A percentile compares a stretch with the other conserved stretches of the same genome.
Evolutionary conservation across 257 asterid genomes (phyloP).

Genomic region (Prunella vulgaris): DNA sequence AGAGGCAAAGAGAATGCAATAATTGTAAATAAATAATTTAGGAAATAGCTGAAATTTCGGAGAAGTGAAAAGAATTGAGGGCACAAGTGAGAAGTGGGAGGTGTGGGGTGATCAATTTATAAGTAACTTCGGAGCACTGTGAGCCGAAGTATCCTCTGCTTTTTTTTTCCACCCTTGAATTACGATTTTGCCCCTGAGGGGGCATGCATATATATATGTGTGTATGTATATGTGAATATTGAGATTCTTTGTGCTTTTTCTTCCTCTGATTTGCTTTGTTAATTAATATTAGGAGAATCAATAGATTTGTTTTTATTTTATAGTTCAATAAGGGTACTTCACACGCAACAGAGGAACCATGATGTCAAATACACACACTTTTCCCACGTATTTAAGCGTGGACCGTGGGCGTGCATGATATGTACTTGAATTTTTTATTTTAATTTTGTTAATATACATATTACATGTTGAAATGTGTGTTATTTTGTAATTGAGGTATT

Average conservation of each 20-base stretch:
- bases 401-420: too few relatives aligned
- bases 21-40: too few relatives aligned
- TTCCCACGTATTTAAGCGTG: too few relatives aligned
- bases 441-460: too few relatives aligned
- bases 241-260: neutral
- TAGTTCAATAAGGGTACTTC: neutral
- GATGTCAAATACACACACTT: too few relatives aligned
- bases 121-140: constrained; percentile 37
- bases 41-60: neutral
- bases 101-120: constrained; percentile 44
- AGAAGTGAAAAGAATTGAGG: neutral
- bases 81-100: constrained; percentile 20
- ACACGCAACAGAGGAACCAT: neutral
- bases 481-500: too few relatives aligned
- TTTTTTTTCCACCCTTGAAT: constrained; percentile 26
- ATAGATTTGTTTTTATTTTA: neutral
- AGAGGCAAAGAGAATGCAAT: constrained; percentile 21
- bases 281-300: neutral
- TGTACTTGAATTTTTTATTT: too few relatives aligned
- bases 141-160: constrained; percentile 34
- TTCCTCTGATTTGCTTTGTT: neutral
- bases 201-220: neutral
- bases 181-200: constrained; percentile 22
- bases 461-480: too few relatives aligned
- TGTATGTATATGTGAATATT: neutral